Evolutionary conservation across 495 filamentous ascomycete genomes (phyloP), one percentile per base, ranked within the genome.

Genomic region (Xylaria bambusicola): DNA sequence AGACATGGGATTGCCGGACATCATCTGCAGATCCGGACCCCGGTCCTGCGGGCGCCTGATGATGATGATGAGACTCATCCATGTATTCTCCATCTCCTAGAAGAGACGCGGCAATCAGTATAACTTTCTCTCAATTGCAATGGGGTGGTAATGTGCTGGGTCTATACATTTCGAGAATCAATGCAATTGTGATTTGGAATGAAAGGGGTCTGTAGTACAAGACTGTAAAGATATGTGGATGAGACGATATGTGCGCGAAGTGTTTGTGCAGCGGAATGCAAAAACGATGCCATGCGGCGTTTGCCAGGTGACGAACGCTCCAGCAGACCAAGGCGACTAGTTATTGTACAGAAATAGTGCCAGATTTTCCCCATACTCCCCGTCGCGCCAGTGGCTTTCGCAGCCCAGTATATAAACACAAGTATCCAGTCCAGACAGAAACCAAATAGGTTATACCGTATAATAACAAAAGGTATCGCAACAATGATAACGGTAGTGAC

Each of bases 1-100:
- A 97, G 60, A 90, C 84, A 53, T 96, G 91, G 27, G 86, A 76
- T 35, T 86, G 84, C 48, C 91, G 88, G 36, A 91, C 78, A 58
- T 93, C 87, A 42, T 79, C 77, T 62, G 58, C 31, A 35, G 56
- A 64, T 52, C 61, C 64, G 38, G 61, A 63, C 52, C 58, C 67
- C 70, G 66, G 70, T 68, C 67, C 72, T 65, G 52, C 70, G 50
- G 60, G 80, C 66, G 65, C 76, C 66, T 88, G 87, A 61, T 88
- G 86, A 62, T 89, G 86, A 53, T 85, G 82, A 60, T 83, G 82
- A 62, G 82, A 76, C 46, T 76, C 77, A 64, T 84, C 80, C 59
- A 73, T 71, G 68, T 87, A 70, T 58, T 83, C 75, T 64, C 75
- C 80, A 69, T 81, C 82, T 47, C 72, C 77, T 86, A 47, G 61